These are phyloP conservation scores for Backusella australiensis DNA, from an alignment of 192 early-diverging fungal genomes.

Conservation along the genomic window DNA sequence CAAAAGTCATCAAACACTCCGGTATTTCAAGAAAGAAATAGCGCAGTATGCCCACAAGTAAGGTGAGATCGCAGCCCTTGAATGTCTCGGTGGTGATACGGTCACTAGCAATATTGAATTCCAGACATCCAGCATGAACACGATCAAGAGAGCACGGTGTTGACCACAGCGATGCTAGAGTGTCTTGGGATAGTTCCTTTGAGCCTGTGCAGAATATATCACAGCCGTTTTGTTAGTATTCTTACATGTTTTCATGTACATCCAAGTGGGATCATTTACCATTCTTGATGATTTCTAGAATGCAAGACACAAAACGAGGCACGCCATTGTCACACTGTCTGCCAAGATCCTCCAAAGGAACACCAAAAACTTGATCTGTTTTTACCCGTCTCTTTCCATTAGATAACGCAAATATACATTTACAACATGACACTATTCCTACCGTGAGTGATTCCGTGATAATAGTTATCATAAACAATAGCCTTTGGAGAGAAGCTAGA, in stretches of 20 bases:
- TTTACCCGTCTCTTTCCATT: neutral
- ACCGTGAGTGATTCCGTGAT: slow-evolving; percentile 64
- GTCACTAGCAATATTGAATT: slow-evolving; percentile 57
- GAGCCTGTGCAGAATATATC: neutral
- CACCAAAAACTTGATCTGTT: slow-evolving; percentile 75
- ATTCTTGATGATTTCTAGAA: slow-evolving; percentile 59
- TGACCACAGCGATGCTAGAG: slow-evolving; percentile 52
- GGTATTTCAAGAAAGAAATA: slow-evolving; percentile 75
- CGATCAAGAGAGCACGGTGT: slow-evolving; percentile 51
- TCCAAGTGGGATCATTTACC: slow-evolving; percentile 10
- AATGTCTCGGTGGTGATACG: slow-evolving; percentile 55
- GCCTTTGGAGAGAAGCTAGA: slow-evolving; percentile 69
- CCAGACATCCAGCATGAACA: slow-evolving; percentile 63
- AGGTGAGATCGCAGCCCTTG: slow-evolving; percentile 50
- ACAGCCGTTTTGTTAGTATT: neutral
- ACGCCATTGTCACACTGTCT: slow-evolving; percentile 56
- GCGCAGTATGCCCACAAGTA: slow-evolving; percentile 58
- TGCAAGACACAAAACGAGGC: slow-evolving; percentile 60
- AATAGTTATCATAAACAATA: slow-evolving; percentile 67
- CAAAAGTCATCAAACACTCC: slow-evolving; percentile 62
- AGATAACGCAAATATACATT: neutral
- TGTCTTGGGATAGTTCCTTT: slow-evolving; percentile 2
- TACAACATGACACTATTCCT: neutral
- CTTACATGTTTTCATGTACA: neutral
- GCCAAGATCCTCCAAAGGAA: slow-evolving; percentile 66